Conservation (phyloP, 2,329 filamentous ascomycete genomes). For the Pyrenophora seminiperda region DNA sequence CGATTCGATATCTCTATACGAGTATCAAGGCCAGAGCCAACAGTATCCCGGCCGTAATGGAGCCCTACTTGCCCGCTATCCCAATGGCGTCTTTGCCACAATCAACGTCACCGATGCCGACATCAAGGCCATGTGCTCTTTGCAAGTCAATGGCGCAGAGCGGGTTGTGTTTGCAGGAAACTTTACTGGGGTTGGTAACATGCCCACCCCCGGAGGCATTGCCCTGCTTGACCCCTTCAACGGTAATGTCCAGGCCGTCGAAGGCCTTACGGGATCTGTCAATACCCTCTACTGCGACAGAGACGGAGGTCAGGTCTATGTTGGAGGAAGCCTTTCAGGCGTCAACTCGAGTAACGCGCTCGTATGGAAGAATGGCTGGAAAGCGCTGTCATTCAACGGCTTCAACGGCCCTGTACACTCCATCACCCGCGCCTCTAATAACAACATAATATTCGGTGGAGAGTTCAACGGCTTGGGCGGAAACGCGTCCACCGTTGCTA, state of each 20-base stretch:
- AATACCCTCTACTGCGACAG: slow-evolving; percentile 82
- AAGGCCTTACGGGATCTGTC: slow-evolving; percentile 83
- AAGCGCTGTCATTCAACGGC: slow-evolving; percentile 83
- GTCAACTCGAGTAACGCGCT: slow-evolving; percentile 88
- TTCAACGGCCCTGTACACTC: slow-evolving; percentile 92
- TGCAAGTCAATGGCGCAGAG: slow-evolving; percentile 69
- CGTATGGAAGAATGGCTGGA: slow-evolving; percentile 75
- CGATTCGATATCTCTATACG: slow-evolving; percentile 85
- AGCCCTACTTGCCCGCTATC: slow-evolving; percentile 78
- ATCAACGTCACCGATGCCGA: slow-evolving; percentile 79
- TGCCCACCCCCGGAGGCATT: slow-evolving; percentile 74
- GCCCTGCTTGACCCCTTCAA: slow-evolving; percentile 80
- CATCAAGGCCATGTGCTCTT: slow-evolving; percentile 87
- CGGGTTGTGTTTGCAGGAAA: slow-evolving; percentile 89
- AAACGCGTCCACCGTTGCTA: slow-evolving; percentile 70
- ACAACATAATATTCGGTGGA: slow-evolving; percentile 90
- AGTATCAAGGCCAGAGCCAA: slow-evolving; percentile 80
- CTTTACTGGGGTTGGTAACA: slow-evolving; percentile 85
- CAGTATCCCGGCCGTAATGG: slow-evolving; percentile 71
- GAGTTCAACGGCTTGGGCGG: slow-evolving; percentile 86
- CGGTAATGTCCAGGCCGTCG: slow-evolving; percentile 70
- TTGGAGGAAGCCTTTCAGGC: slow-evolving; percentile 84
- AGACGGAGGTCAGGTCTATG: slow-evolving; percentile 77
- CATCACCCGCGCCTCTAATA: slow-evolving; percentile 78
- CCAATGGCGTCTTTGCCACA: slow-evolving; percentile 80